phyloP scores from a whole-genome alignment of 352 stramenopile genomes.

The Thalassiosira mediterranea region DNA sequence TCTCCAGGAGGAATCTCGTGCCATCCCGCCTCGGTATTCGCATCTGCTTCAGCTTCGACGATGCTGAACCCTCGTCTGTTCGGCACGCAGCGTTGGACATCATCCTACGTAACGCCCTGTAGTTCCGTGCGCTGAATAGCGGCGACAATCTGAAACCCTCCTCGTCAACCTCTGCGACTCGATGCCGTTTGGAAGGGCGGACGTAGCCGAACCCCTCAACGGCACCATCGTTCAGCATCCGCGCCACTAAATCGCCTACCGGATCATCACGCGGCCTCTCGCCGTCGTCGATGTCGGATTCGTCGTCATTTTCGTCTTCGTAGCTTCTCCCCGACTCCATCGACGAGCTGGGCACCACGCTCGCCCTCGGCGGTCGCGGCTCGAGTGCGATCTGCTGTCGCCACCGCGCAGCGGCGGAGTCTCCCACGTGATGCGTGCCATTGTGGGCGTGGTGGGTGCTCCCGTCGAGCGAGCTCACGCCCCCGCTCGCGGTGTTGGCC shows the following conservation, averaged over 20 bases:
- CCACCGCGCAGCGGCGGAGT: background rate
- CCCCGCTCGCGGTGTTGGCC: conserved; percentile 1
- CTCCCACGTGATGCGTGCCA: too few relatives aligned
- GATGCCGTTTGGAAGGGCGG: background rate
- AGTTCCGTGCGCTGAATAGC: background rate
- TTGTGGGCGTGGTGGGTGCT: too few relatives aligned
- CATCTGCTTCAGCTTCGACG: background rate
- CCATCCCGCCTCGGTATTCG: too few relatives aligned
- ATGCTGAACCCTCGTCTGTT: conserved; percentile 12
- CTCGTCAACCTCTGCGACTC: too few relatives aligned
- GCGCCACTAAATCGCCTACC: conserved; percentile 41
- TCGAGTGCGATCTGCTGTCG: background rate
- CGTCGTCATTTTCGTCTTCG: conserved; percentile 20
- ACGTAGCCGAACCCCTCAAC: conserved; percentile 45
- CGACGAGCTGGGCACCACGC: background rate
- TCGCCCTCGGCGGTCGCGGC: background rate
- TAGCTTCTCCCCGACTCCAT: conserved; percentile 16
- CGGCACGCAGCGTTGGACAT: conserved; percentile 19
- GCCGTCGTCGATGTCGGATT: too few relatives aligned
- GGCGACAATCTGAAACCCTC: too few relatives aligned
- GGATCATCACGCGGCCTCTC: conserved; percentile 15
- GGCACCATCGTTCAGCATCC: conserved; percentile 46
- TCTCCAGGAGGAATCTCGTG: too few relatives aligned
- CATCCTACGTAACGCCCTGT: background rate
- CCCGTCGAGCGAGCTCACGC: background rate